A percentile compares a stretch with the other conserved stretches of the same genome.
These are phyloP conservation scores for Geotrichum cucujoidarum DNA, from an alignment of 1,139 yeast species.

Conservation along the genomic window DNA sequence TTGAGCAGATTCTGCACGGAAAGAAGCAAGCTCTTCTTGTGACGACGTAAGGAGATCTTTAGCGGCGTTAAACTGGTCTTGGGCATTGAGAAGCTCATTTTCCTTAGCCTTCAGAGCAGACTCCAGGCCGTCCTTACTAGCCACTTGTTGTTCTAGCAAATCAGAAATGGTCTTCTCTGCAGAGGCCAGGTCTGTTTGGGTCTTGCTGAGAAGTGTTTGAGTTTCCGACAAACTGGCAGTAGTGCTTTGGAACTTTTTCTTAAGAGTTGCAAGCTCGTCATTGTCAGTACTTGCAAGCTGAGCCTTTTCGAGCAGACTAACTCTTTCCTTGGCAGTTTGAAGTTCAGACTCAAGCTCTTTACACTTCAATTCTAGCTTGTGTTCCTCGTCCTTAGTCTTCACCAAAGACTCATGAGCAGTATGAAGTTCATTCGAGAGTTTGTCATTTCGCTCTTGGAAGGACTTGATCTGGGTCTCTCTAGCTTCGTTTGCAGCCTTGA, in stretches of 20 bases:
- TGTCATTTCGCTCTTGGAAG: constrained; percentile 63
- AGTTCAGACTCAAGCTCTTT: constrained; percentile 39
- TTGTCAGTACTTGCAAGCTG: constrained; percentile 31
- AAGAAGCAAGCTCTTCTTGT: constrained; percentile 18
- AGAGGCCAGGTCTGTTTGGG: constrained; percentile 48
- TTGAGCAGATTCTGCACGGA: constrained; percentile 27
- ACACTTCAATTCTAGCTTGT: constrained; percentile 31
- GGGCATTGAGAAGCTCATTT: constrained; percentile 39
- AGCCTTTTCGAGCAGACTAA: constrained; percentile 35
- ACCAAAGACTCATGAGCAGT: constrained; percentile 42
- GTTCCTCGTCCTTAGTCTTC: constrained; percentile 40
- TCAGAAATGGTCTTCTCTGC: constrained; percentile 35
- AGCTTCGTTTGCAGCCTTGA: constrained; percentile 25
- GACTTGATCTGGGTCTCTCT: constrained; percentile 39
- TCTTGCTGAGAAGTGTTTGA: constrained; percentile 36
- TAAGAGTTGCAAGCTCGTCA: constrained; percentile 35
- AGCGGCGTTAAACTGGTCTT: constrained; percentile 37
- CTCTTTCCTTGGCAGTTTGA: constrained; percentile 39
- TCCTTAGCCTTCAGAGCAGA: constrained; percentile 39
- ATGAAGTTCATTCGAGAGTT: constrained; percentile 47
- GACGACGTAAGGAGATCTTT: constrained; percentile 31
- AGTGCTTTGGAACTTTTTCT: constrained; percentile 41
- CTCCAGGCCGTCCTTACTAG: constrained; percentile 40
- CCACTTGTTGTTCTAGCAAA: constrained; percentile 33
- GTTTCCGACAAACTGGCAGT: constrained; percentile 50